Base-by-base conservation (phyloP, 257 asterid species). In the Fraxinus pennsylvanica region DNA sequence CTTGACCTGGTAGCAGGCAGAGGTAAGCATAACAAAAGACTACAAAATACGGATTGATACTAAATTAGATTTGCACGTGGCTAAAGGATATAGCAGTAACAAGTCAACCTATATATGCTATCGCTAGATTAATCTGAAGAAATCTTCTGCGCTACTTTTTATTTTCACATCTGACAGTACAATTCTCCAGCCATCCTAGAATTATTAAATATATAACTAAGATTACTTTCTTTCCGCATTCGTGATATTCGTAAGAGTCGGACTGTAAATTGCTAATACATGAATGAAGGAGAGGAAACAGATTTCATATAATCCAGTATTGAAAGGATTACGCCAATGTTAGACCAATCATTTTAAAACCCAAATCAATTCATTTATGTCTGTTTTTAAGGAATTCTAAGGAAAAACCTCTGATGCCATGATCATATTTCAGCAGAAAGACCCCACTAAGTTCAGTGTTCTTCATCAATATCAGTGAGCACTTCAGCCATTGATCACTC, bases 1-100 rank as follows among this genome's bases (percentile, higher is more conserved):
- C 89, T 87, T 91, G 85, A 93, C 91, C 97, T 93, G 96, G 80
- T 75, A 79, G 86, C 61, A 74, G 74, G 57, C 73, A 77, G 78
- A 81, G 75, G 38, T 85, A 82, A 82, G 82, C 76, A 82, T 73
- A 74, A 59, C 50, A 29, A 77, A 74, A 71, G 59, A 45, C 9
- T 15, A 68, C 75, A 67, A 61, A 70, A 39, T 67, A 73, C 25
- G 19, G 30, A 68, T 32, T 21, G 65, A 45, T 74, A 19, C 6
- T 74, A 73, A 66, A 65, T 68, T 71, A 77, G 38, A 67, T 57
- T 29, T 50, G 45, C 30, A 41, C 41, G 50, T n/a, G 52, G 72
- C 47, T n/a, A 38, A 32, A 57, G 30, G 27, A 57, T 57, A 57
- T 54, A 36, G 65, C 52, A 25, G 41, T 41, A 25, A 50, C 30